A percentile compares a stretch with the other conserved stretches of the same genome.
phyloP scores from a whole-genome alignment of 257 asterid genomes.

The Nicotiana attenuata region DNA sequence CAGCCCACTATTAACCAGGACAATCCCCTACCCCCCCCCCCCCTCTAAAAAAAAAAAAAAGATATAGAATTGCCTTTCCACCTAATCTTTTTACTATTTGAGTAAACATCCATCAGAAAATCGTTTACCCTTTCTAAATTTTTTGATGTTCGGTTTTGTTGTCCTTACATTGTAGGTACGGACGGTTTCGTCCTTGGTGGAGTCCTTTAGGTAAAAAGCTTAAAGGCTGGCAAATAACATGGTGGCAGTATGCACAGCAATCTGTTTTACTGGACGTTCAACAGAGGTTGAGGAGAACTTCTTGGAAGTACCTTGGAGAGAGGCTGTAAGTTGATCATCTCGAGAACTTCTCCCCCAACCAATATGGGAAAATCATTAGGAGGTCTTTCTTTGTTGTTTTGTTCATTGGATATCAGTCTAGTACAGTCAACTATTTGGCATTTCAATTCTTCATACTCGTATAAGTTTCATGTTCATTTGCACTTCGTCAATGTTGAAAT shows the following conservation, averaged over 20 bases:
- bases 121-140: not conserved
- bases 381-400: not conserved
- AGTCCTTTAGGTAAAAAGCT: slow-evolving; percentile 67
- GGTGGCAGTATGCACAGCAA: slow-evolving; percentile 96
- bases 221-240: slow-evolving; percentile 83
- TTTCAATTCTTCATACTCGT: not conserved
- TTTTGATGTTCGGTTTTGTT: slow-evolving; percentile 13
- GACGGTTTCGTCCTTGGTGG: slow-evolving; percentile 93
- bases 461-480: not conserved
- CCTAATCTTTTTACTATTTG: not conserved
- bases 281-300: slow-evolving; percentile 71
- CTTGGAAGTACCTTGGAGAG: slow-evolving; percentile 92
- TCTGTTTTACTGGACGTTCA: slow-evolving; percentile 83
- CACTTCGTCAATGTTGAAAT: not conserved
- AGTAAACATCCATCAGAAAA: not conserved
- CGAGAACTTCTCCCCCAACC: not conserved
- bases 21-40: too few species aligned
- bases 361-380: not conserved
- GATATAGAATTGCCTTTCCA: too few species aligned
- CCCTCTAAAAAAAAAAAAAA: too few species aligned
- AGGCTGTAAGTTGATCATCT: slow-evolving; percentile 64
- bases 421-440: not conserved
- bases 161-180: slow-evolving; percentile 52
- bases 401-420: not conserved
- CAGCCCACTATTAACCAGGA: too few species aligned